Conservation (phyloP, 2,329 filamentous ascomycete species). For the Cytospora piceae region DNA sequence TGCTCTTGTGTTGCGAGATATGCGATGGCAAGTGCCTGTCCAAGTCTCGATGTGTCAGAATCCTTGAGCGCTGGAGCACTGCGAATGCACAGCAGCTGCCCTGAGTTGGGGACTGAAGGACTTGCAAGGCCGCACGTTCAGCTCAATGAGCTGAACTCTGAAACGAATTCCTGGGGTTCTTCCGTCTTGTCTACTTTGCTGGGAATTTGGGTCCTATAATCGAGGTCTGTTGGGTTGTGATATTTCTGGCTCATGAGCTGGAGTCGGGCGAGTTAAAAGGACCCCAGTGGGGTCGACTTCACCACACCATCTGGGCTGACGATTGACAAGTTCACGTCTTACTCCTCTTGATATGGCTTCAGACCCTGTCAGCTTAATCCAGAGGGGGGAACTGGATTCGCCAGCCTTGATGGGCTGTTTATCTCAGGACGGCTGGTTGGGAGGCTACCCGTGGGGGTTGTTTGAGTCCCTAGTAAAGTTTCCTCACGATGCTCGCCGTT, state of each 20-base stretch:
- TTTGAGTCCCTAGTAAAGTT: not conserved
- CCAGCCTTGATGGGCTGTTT: conserved; percentile 7
- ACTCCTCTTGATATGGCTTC: not conserved
- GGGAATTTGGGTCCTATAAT: not conserved
- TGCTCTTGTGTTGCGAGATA: not conserved
- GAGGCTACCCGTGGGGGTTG: not conserved
- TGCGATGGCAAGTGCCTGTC: not conserved
- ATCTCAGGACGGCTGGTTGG: not conserved
- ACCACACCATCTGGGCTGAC: not conserved
- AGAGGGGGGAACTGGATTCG: not conserved
- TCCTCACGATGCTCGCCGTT: not conserved
- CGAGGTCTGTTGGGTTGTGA: not conserved
- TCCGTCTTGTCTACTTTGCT: not conserved
- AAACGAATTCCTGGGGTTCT: not conserved
- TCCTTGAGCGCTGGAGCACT: not conserved
- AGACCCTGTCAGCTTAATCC: not conserved
- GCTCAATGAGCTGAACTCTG: not conserved
- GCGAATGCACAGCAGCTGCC: not conserved
- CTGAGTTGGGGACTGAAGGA: not conserved
- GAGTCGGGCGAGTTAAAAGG: not conserved
- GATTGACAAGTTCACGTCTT: not conserved
- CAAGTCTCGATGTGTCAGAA: not conserved
- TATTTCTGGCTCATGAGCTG: not conserved
- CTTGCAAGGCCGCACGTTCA: not conserved
- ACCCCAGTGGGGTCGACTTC: not conserved